Evolutionary conservation across 768 basidiomycete genomes (phyloP).

Genomic region (Rhizopogon roseolus): DNA sequence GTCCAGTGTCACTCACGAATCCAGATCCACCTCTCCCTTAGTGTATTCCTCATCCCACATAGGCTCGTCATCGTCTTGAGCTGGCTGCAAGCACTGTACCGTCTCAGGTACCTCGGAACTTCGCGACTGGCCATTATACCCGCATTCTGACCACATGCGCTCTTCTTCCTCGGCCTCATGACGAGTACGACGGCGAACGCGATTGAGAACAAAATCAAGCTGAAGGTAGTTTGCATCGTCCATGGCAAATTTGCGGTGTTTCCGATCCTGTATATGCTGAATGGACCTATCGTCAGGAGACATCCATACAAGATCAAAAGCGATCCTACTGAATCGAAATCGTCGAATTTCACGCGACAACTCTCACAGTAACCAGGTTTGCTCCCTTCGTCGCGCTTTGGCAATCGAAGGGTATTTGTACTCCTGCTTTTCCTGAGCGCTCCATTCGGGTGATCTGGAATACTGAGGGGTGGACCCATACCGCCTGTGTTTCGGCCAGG

Average conservation of each 20-base stretch:
- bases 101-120: slow-evolving; percentile 19
- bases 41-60: slow-evolving; percentile 18
- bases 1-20: slow-evolving; percentile 12
- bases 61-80: slow-evolving; percentile 13
- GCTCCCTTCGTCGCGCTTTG: slow-evolving; percentile 77
- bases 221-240: slow-evolving; percentile 74
- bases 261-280: slow-evolving; percentile 70
- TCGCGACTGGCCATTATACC: slow-evolving; percentile 4
- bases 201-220: slow-evolving; percentile 70
- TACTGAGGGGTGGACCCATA: slow-evolving; percentile 67
- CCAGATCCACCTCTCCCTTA: slow-evolving; percentile 15
- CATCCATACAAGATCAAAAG: not conserved
- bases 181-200: slow-evolving; percentile 46
- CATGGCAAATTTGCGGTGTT: slow-evolving; percentile 78
- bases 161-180: slow-evolving; percentile 24
- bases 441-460: slow-evolving; percentile 48
- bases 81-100: slow-evolving; percentile 13
- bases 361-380: slow-evolving; percentile 99
- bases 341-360: slow-evolving; percentile 84
- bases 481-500: slow-evolving; percentile 19
- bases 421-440: slow-evolving; percentile 72
- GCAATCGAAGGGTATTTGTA: slow-evolving; percentile 70
- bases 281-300: slow-evolving; percentile 3
- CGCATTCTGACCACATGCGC: slow-evolving; percentile 2
- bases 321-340: slow-evolving; percentile 71